These are phyloP conservation scores for Colletotrichum sp. DNA, from an alignment of 2,329 filamentous ascomycete species.

Conservation along the genomic window DNA sequence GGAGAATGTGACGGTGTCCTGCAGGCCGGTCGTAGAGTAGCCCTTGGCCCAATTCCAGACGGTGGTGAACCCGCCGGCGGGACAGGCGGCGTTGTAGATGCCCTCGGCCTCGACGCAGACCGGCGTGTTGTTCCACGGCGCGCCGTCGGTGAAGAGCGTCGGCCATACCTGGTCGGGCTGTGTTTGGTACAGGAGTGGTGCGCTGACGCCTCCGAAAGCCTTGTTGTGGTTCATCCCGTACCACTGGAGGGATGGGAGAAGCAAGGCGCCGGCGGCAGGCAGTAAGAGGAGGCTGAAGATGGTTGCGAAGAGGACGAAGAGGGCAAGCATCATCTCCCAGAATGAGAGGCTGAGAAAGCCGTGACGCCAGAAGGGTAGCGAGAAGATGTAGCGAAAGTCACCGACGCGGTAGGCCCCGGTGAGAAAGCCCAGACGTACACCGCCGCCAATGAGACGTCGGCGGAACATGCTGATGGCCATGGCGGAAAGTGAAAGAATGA, in stretches of 20 bases:
- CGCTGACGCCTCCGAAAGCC: not conserved
- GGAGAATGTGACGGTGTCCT: not conserved
- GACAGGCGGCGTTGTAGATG: not conserved
- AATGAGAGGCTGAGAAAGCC: not conserved
- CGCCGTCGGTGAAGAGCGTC: not conserved
- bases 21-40: not conserved
- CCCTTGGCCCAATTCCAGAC: not conserved
- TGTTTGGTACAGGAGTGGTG: not conserved
- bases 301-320: not conserved
- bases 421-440: not conserved
- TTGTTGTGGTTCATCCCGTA: not conserved
- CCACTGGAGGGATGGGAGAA: not conserved
- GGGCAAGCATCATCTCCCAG: not conserved
- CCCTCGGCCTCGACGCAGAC: not conserved
- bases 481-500: not conserved
- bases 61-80: not conserved
- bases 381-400: not conserved
- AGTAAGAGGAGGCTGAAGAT: not conserved
- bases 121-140: not conserved
- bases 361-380: not conserved
- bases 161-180: not conserved
- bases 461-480: not conserved
- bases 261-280: not conserved
- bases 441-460: not conserved
- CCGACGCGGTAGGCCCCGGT: not conserved